phyloP scores from a whole-genome alignment of 441 rosid genomes.

The Eutrema salsugineum region DNA sequence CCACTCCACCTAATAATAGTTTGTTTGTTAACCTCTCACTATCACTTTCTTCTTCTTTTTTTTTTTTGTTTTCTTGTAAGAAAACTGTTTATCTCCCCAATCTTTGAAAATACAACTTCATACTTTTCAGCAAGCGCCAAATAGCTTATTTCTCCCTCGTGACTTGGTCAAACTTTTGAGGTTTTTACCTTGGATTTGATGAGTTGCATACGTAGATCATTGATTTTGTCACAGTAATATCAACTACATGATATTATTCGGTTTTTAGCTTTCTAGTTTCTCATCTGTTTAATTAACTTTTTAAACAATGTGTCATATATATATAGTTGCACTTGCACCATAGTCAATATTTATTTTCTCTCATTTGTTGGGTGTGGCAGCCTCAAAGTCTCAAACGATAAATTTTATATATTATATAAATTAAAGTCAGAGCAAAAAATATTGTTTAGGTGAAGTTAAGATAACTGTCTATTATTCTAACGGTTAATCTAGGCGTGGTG shows the following conservation, averaged over 20 bases:
- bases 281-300: not conserved
- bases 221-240: not conserved
- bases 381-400: not conserved
- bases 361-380: conserved; percentile 4
- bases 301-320: not conserved
- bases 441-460: not conserved
- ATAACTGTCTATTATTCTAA: not conserved
- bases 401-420: not conserved
- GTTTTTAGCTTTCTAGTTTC: not conserved
- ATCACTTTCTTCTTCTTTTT: not conserved
- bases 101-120: conserved; percentile 17
- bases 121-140: not conserved
- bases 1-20: conserved; percentile 17
- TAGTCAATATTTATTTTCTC: not conserved
- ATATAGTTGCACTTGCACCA: not conserved
- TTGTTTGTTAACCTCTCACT: conserved; percentile 16
- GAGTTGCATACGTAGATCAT: not conserved
- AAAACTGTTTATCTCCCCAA: not conserved
- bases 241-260: not conserved
- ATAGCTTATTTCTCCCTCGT: not conserved
- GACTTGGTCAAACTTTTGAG: not conserved
- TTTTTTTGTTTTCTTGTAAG: not conserved
- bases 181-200: conserved; percentile 12
- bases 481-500: not conserved
- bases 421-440: not conserved